phyloP scores from a whole-genome alignment of 306 rosid genomes.

The Cucumis hystrix region DNA sequence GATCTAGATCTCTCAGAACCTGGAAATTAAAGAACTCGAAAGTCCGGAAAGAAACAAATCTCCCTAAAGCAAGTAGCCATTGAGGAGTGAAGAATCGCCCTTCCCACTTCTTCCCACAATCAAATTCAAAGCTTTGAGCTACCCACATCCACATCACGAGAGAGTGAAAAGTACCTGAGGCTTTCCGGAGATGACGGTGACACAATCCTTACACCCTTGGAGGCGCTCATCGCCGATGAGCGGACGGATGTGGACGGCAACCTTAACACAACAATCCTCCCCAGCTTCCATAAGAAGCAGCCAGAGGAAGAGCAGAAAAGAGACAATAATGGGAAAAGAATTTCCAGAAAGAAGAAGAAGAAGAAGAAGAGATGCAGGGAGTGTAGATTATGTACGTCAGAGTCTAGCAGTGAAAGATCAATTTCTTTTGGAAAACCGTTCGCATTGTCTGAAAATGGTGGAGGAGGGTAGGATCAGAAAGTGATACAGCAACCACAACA shows the following conservation, averaged over 20 bases:
- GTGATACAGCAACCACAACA: conserved; percentile 19
- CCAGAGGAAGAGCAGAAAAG: background rate
- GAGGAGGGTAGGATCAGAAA: conserved; percentile 17
- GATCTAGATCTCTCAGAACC: conserved; percentile 31
- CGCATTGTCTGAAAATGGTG: conserved; percentile 18
- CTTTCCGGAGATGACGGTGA: conserved; percentile 72
- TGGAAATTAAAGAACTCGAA: background rate
- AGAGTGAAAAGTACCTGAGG: conserved; percentile 61
- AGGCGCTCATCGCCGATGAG: conserved; percentile 81
- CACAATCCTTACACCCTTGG: conserved; percentile 97
- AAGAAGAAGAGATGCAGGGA: background rate
- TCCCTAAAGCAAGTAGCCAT: background rate
- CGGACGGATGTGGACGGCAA: conserved; percentile 92
- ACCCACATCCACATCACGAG: conserved; percentile 14
- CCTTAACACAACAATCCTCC: conserved; percentile 89
- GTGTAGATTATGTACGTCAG: background rate
- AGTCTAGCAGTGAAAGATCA: conserved; percentile 11
- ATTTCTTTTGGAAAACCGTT: conserved; percentile 16
- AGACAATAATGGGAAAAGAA: background rate
- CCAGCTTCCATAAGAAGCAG: conserved; percentile 51
- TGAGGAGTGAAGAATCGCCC: background rate
- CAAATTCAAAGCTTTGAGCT: background rate
- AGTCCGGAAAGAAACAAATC: background rate
- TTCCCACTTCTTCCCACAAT: background rate
- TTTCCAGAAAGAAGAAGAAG: background rate